Base-by-base conservation (phyloP, 345 rosid genomes). In the Populus euphratica region DNA sequence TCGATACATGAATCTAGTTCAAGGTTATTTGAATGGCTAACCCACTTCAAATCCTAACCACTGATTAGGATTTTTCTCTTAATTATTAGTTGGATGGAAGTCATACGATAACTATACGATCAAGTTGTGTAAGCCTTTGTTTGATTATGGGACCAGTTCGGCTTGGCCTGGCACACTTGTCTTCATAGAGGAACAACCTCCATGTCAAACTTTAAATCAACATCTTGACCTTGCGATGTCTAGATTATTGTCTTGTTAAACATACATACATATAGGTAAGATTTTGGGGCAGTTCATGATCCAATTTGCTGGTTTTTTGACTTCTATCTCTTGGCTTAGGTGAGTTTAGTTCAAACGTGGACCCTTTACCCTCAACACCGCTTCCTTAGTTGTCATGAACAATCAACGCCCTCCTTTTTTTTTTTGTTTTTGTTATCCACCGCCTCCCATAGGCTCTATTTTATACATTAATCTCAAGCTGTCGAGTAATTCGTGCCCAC, bases 271-370 rank as follows among this genome's bases (percentile, higher is more conserved):
- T 41, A 20, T 63, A 8, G 31, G 38, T 62, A 3, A 44, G 36
- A 73, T 50, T 78, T n/a, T 75, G 78, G 85, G 81, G 77, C 13
- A 69, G 88, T 73, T 85, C 78, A 80, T 68, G 12, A 74, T 79
- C 85, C 86, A 81, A 64, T 7, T 76, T 79, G 23, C 80, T 84
- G 86, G 80, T 39, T 47, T 54, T 81, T 82, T 84, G 84, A 82
- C 84, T 87, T 82, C 61, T 76, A 41, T 86, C 80, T 78, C 84
- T 79, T 29, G 67, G 82, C 77, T 82, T 85, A 79, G 85, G 86
- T 89, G 73, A 9, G 77, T 69, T 13, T 61, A 31, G 79, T 72
- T 81, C 38, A 44, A 43, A n/a, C n/a, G 87, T 78, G 85, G 85
- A 81, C 78, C 81, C 87, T 73, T 65, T 78, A 74, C 71, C 41